These are phyloP conservation scores for Hymenoscyphus occultus DNA, from an alignment of 2,329 filamentous ascomycete genomes.

Conservation along the genomic window DNA sequence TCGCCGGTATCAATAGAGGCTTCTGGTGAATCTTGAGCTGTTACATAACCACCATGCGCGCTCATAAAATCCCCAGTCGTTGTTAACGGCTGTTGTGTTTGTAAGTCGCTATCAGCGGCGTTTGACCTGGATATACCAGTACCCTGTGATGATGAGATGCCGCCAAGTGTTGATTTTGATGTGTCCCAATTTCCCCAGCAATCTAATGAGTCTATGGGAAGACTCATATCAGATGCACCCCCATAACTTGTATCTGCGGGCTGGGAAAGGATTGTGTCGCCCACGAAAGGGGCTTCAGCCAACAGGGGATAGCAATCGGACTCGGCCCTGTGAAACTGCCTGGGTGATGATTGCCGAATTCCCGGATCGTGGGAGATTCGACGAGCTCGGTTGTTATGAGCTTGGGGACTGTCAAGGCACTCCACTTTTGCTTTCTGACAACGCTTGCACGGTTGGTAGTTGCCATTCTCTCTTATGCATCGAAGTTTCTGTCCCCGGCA, in stretches of 20 bases:
- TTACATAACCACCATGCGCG: too few relatives aligned
- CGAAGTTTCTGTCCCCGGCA: conserved; percentile 7
- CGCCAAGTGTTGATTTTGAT: background rate
- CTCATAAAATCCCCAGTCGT: background rate
- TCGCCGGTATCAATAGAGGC: background rate
- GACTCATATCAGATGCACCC: background rate
- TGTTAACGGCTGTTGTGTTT: background rate
- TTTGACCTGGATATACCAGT: background rate
- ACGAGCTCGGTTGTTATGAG: background rate
- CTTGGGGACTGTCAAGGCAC: conserved; percentile 1
- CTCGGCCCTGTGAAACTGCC: background rate
- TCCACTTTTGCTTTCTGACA: conserved; percentile 5
- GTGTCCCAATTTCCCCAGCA: background rate
- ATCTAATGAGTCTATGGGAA: background rate
- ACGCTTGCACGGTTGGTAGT: conserved; percentile 2
- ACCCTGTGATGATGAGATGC: background rate
- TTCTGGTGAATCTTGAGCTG: background rate
- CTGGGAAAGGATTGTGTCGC: background rate
- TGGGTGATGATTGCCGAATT: background rate
- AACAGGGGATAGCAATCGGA: background rate
- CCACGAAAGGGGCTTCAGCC: background rate
- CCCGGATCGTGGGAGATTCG: background rate
- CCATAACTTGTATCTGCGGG: background rate
- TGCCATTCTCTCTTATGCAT: conserved; percentile 3
- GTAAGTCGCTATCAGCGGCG: background rate